Percentiles rank a stretch among this genome's conserved stretches.
These are phyloP conservation scores for Zymoseptoria tritici DNA, from an alignment of 2,329 filamentous ascomycete species.

Conservation along the genomic window DNA sequence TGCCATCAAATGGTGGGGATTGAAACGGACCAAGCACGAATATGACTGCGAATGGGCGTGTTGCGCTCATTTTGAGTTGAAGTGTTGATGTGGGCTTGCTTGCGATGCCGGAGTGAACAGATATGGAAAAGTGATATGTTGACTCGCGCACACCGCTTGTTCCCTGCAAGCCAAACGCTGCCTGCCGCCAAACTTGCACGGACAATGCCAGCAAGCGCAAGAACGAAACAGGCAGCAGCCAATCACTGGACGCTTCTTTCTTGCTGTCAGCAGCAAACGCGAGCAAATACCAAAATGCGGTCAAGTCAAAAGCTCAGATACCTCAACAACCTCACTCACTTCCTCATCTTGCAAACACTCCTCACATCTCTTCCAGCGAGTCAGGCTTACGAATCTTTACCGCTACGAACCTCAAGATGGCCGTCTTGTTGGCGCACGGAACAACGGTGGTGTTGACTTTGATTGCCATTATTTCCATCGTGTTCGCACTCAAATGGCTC, in stretches of 20 bases:
- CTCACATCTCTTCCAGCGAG: not conserved
- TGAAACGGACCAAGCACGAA: constrained; percentile 1
- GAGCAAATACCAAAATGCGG: not conserved
- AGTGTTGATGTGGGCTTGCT: not conserved
- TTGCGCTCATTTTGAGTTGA: not conserved
- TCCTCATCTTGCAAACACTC: not conserved
- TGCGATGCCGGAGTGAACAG: not conserved
- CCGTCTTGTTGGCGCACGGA: not conserved
- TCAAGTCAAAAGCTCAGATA: not conserved
- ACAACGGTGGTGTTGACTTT: not conserved
- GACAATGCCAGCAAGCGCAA: not conserved
- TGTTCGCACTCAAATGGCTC: not conserved
- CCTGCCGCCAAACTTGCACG: not conserved
- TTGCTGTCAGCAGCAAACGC: not conserved
- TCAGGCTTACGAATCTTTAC: not conserved
- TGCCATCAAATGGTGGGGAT: too few relatives aligned
- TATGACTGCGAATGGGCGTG: not conserved
- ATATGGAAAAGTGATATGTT: not conserved
- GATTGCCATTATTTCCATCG: not conserved
- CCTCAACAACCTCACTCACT: not conserved
- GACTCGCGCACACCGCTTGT: not conserved
- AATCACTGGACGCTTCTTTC: not conserved
- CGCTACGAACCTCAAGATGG: not conserved
- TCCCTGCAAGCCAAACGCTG: not conserved
- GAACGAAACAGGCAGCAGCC: not conserved